Conservation (phyloP, 2,329 filamentous ascomycete species). For the Onygenales sp. region DNA sequence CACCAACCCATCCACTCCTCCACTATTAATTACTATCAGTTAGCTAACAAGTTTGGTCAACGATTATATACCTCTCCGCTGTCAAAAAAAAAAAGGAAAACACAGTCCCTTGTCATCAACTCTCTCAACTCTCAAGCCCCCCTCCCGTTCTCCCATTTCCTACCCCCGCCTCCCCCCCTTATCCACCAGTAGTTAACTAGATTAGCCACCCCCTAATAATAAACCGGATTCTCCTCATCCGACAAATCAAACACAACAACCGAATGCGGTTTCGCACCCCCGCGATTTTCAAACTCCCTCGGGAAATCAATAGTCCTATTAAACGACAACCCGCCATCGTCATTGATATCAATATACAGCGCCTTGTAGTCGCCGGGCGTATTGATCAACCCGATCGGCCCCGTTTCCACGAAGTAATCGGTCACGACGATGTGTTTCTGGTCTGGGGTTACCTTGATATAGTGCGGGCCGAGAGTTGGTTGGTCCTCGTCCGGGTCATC, state of each 20-base stretch:
- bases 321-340: conserved; percentile 48
- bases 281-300: conserved; percentile 43
- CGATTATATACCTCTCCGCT: no score
- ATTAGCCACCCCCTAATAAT: conserved; percentile 15
- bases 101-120: no score
- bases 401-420: conserved; percentile 58
- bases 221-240: conserved; percentile 41
- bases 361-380: conserved; percentile 54
- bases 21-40: no score
- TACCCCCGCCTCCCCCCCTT: no score
- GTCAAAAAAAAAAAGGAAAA: no score
- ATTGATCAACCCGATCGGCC: conserved; percentile 52
- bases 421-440: conserved; percentile 56
- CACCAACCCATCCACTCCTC: no score
- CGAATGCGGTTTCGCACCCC: conserved; percentile 50
- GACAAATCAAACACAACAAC: conserved; percentile 47
- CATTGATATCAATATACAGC: conserved; percentile 50
- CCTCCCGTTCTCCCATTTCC: no score
- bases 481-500: conserved; percentile 51
- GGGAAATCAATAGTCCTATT: conserved; percentile 52
- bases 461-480: conserved; percentile 53
- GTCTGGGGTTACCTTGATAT: conserved; percentile 54
- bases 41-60: no score
- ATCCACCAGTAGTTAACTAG: no score
- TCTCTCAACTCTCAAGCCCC: no score